Base-by-base conservation (phyloP, 1,139 yeast genomes). In the Yamadazyma kanchanaburiensis region DNA sequence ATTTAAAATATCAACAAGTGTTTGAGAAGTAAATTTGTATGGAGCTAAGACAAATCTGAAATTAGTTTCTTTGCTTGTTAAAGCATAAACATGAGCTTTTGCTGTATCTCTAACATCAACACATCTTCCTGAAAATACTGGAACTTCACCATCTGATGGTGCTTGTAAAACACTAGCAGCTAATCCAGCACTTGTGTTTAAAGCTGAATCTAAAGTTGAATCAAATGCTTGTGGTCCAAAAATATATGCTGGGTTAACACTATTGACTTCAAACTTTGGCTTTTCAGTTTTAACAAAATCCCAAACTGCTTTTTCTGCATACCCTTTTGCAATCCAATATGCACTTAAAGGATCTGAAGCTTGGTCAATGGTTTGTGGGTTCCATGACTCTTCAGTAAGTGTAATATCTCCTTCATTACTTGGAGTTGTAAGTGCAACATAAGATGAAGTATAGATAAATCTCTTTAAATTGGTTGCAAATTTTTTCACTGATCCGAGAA, bases 21-120 rank as follows among this genome's bases (percentile, higher is more conserved):
- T 53, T 40, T 69, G 74, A 27, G 52, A 47, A 27, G 56, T 48
- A 34, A 56, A 64, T 33, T 52, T 55, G 6, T 57, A 61, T 17
- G 50, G 49, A 20, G 57, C 48, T 39, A 67, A 48, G 31, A 70
- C 59, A 33, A 63, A 55, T 27, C 80, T 59, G 43, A 64, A 55
- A 9, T 42, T 35, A 12, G 39, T 41, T 4, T 32, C 32, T 17
- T 45, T 48, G 19, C 41, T 44, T 37, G 63, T 62, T 36, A 72
- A 51, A 0, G 73, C 72, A 23, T 46, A 40, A 7, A 74, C 48
- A 46, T 74, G 81, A 8, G 76, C 76, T 36, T 45, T 49, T 4
- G 80, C 77, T 5, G 70, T 68, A 42, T 75, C 78, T 31, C 80
- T 57, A 1, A 74, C 80, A 42, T 75, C 79, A 24, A 67, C 58